Conservation (phyloP, 225 moss, liverwort and hornwort species). For the Pseudoscleropodium purum region DNA sequence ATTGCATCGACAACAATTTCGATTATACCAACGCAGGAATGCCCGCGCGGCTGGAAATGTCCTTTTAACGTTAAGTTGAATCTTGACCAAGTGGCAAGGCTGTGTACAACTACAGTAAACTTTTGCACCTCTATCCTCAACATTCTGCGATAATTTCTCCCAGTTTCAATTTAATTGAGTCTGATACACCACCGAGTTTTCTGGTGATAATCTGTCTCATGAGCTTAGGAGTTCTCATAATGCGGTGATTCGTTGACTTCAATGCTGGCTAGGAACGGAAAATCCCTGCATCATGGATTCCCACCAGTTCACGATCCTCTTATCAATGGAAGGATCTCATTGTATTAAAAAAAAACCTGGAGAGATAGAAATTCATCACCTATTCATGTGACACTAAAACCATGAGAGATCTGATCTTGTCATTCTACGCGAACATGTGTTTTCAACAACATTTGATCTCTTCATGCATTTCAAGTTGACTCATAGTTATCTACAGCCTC, state of each 20-base stretch:
- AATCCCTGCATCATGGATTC: neutral
- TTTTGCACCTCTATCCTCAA: neutral
- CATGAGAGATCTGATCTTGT: neutral
- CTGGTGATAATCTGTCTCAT: neutral
- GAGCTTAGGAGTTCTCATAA: neutral
- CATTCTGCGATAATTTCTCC: neutral
- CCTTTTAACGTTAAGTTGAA: too few relatives aligned
- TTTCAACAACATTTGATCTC: neutral
- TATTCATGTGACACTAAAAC: neutral
- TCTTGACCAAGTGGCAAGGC: neutral
- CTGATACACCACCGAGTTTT: neutral
- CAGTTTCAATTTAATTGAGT: neutral
- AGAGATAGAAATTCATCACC: neutral
- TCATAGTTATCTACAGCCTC: neutral
- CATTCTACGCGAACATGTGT: neutral
- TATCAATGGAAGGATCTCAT: neutral
- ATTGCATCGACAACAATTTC: too few relatives aligned
- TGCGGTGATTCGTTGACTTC: neutral
- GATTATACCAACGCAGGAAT: too few relatives aligned
- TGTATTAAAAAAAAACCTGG: fast-evolving
- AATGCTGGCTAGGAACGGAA: too few relatives aligned
- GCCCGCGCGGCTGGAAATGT: too few relatives aligned
- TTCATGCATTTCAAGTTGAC: neutral
- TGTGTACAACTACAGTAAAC: neutral
- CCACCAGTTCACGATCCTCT: neutral